Evolutionary conservation across 306 rosid species (phyloP).

Genomic region (Mimosa pudica): DNA sequence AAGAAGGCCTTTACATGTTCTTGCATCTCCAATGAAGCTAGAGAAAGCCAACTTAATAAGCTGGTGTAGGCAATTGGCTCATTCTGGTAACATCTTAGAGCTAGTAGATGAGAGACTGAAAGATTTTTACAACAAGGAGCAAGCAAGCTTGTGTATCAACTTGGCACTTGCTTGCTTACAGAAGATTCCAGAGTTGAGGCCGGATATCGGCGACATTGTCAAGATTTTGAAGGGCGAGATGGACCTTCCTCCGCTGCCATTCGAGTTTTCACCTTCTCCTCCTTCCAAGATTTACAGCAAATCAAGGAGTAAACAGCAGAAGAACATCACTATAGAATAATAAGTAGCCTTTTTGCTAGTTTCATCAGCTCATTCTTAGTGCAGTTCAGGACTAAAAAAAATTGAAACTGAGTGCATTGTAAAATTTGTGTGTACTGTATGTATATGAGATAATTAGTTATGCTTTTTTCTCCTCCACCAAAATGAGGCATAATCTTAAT

Average conservation of each 20-base stretch:
- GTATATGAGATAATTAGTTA: constrained; percentile 38
- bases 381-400: constrained; percentile 22
- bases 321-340: constrained; percentile 45
- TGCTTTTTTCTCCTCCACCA: constrained; percentile 32
- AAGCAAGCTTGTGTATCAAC: constrained; percentile 83
- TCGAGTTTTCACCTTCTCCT: constrained; percentile 93
- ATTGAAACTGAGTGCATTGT: constrained; percentile 25
- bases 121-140: constrained; percentile 75
- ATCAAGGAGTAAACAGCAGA: constrained; percentile 73
- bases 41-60: constrained; percentile 95
- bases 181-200: constrained; percentile 89
- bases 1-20: constrained; percentile 90
- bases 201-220: constrained; percentile 81
- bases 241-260: constrained; percentile 79
- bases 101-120: constrained; percentile 84
- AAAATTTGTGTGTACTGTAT: constrained; percentile 39
- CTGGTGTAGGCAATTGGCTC: constrained; percentile 94
- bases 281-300: constrained; percentile 78
- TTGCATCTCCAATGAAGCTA: constrained; percentile 97
- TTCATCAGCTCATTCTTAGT: constrained; percentile 34
- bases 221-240: constrained; percentile 87
- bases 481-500: constrained; percentile 35
- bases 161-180: constrained; percentile 83
- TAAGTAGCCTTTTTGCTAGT: constrained; percentile 37
- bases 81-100: constrained; percentile 76